phyloP scores from a whole-genome alignment of 805 yeast species.

The Lachancea waltii region DNA sequence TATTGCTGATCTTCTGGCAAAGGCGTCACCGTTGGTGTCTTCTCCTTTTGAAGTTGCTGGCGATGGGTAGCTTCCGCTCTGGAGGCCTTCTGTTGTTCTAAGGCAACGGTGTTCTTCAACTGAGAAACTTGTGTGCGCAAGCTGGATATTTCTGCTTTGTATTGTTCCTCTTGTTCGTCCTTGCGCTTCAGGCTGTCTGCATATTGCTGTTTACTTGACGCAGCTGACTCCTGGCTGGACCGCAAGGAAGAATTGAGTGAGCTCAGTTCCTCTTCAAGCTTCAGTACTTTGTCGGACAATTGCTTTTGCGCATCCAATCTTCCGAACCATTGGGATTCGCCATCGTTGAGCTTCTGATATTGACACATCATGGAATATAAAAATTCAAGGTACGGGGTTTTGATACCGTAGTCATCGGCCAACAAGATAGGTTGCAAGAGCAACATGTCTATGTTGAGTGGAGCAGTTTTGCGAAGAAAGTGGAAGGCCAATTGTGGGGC shows the following conservation, averaged over 20 bases:
- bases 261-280: constrained; percentile 11
- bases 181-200: not conserved
- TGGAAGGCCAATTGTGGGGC: constrained; percentile 62
- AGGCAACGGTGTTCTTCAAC: not conserved
- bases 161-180: constrained; percentile 1
- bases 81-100: constrained; percentile 3
- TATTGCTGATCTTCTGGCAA: not conserved
- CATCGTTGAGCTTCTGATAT: constrained; percentile 43
- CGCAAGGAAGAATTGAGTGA: constrained; percentile 7
- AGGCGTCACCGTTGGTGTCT: constrained; percentile 16
- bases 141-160: constrained; percentile 1
- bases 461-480: constrained; percentile 48
- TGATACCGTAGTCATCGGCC: constrained; percentile 82
- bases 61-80: not conserved
- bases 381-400: constrained; percentile 87
- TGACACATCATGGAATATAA: constrained; percentile 74
- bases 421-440: constrained; percentile 79
- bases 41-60: constrained; percentile 20
- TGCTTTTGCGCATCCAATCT: constrained; percentile 16
- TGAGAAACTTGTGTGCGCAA: constrained; percentile 3
- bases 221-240: constrained; percentile 2
- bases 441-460: constrained; percentile 63
- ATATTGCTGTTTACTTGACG: constrained; percentile 1
- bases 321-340: constrained; percentile 31
- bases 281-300: constrained; percentile 7